Conservation (phyloP, 331 rosid genomes). For the Pyrus hybrid region DNA sequence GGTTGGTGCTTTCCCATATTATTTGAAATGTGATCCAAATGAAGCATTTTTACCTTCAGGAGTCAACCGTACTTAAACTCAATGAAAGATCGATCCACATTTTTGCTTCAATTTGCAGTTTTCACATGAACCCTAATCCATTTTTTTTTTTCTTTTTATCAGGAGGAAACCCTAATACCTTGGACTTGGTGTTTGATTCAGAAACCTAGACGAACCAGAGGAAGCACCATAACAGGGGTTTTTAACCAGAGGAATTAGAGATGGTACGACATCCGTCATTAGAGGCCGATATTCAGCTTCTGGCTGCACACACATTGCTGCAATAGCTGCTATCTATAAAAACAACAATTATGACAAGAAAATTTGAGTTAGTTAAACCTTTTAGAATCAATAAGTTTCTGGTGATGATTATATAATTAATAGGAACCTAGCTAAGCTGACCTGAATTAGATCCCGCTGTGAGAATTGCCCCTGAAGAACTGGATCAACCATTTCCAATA, state of each 20-base stretch:
- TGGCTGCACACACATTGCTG: constrained; percentile 98
- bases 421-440: constrained; percentile 8
- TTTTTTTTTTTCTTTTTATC: too few species aligned
- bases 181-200: constrained; percentile 36
- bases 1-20: background rate
- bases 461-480: constrained; percentile 67
- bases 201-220: constrained; percentile 50
- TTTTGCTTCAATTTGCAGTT: background rate
- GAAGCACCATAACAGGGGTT: constrained; percentile 44
- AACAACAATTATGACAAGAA: constrained; percentile 2
- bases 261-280: constrained; percentile 90
- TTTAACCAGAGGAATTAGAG: constrained; percentile 68
- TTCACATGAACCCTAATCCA: background rate
- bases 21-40: background rate
- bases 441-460: constrained; percentile 89
- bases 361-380: background rate
- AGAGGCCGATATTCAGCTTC: constrained; percentile 95
- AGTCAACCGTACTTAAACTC: background rate
- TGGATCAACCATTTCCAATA: constrained; percentile 87
- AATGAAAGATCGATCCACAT: background rate
- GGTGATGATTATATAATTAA: background rate
- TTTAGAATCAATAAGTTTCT: background rate
- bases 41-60: background rate
- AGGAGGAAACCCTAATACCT: background rate
- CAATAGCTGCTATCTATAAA: constrained; percentile 80